Evolutionary conservation across 2,329 filamentous ascomycete species (phyloP).

Genomic region (Sclerotiophoma versabilis): DNA sequence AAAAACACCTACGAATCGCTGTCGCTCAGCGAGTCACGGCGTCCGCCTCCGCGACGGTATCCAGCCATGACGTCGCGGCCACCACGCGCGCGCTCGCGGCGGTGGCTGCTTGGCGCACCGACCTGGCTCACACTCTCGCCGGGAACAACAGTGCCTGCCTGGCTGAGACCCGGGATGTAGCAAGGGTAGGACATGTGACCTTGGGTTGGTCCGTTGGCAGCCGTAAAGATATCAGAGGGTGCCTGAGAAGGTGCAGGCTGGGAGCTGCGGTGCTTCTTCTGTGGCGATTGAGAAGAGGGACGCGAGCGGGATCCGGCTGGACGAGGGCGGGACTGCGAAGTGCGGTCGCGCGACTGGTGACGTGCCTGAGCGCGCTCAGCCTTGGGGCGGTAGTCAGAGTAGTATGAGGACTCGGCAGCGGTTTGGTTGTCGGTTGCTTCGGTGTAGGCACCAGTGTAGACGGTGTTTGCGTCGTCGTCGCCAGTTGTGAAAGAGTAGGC

Average conservation of each 20-base stretch:
- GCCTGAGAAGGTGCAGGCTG: constrained; percentile 30
- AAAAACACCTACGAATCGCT: constrained; percentile 50
- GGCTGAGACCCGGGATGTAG: constrained; percentile 62
- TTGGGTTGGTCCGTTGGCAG: constrained; percentile 49
- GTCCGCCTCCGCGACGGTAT: constrained; percentile 51
- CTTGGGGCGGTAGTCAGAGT: constrained; percentile 52
- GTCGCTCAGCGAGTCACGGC: constrained; percentile 63
- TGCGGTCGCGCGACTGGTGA: constrained; percentile 28
- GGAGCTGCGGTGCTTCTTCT: constrained; percentile 44
- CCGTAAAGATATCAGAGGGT: constrained; percentile 47
- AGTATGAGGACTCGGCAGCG: constrained; percentile 47
- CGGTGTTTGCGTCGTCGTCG: constrained; percentile 55
- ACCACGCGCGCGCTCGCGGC: constrained; percentile 12
- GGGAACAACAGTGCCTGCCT: constrained; percentile 43
- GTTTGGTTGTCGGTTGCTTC: constrained; percentile 44
- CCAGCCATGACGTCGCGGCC: constrained; percentile 54
- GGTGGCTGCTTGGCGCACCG: constrained; percentile 40
- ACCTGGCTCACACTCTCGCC: constrained; percentile 52
- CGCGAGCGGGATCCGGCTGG: constrained; percentile 33
- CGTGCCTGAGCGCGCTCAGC: constrained; percentile 40
- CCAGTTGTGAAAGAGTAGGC: constrained; percentile 60
- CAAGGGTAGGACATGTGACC: constrained; percentile 65
- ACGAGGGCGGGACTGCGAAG: constrained; percentile 25
- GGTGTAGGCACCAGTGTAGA: constrained; percentile 52
- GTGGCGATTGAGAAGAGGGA: constrained; percentile 43